Conservation (phyloP, 129 eudicot genomes). For the Saposhnikovia divaricata region DNA sequence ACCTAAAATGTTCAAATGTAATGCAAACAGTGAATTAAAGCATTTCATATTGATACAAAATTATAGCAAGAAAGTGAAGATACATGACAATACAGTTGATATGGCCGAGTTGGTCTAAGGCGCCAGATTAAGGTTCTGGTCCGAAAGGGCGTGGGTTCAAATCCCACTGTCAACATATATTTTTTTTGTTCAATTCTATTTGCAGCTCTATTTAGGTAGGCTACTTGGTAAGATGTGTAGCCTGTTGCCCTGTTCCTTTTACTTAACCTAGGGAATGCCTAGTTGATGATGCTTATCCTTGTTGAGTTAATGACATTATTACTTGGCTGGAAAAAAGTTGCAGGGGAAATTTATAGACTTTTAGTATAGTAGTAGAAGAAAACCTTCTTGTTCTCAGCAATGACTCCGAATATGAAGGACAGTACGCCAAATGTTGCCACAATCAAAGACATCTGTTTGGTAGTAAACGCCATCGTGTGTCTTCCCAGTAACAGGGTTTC, state of each 20-base stretch:
- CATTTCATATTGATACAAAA: not conserved
- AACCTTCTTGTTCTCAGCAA: conserved; percentile 94
- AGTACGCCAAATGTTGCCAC: conserved; percentile 56
- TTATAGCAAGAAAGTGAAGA: not conserved
- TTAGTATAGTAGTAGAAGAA: not conserved
- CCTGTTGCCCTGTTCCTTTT: too few relatives aligned
- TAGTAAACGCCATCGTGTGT: conserved; percentile 45
- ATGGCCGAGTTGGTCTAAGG: conserved; percentile 78
- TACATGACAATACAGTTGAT: not conserved
- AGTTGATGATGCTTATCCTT: too few relatives aligned
- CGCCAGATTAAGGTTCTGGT: conserved; percentile 99
- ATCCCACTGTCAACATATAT: conserved; percentile 56
- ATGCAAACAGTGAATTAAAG: not conserved
- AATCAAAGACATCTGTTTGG: conserved; percentile 53
- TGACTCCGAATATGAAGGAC: conserved; percentile 70
- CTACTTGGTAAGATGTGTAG: too few relatives aligned
- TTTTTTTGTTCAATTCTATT: too few relatives aligned
- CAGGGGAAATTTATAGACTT: not conserved
- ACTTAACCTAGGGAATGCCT: too few relatives aligned
- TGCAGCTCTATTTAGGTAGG: too few relatives aligned
- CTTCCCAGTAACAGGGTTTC: not conserved
- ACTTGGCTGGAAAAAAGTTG: not conserved
- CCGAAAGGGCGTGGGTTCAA: conserved; percentile 99
- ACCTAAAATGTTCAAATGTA: not conserved
- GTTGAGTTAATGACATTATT: too few relatives aligned